phyloP scores from a whole-genome alignment of 306 rosid genomes.

The Quercus wislizeni region DNA sequence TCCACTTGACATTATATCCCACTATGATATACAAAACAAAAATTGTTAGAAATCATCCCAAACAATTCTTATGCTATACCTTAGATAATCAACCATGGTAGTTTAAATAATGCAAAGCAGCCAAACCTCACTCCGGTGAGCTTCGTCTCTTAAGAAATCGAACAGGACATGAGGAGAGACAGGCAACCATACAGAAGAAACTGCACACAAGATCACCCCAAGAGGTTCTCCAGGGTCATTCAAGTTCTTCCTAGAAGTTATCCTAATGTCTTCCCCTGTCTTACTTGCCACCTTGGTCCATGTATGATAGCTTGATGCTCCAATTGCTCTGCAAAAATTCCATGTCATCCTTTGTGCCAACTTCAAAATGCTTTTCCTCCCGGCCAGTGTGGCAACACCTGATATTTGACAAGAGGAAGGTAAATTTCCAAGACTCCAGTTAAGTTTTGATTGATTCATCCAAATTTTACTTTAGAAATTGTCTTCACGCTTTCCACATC shows the following conservation, averaged over 20 bases:
- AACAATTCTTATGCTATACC: neutral
- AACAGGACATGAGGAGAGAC: slow-evolving; percentile 57
- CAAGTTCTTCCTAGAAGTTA: slow-evolving; percentile 85
- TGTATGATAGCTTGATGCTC: slow-evolving; percentile 83
- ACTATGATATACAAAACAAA: slow-evolving; percentile 40
- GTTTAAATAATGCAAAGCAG: neutral
- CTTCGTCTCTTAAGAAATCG: slow-evolving; percentile 79
- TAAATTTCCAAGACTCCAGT: neutral
- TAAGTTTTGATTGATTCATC: neutral
- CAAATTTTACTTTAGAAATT: slow-evolving; percentile 15
- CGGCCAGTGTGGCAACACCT: slow-evolving; percentile 93
- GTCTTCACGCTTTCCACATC: neutral
- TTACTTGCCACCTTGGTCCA: slow-evolving; percentile 81
- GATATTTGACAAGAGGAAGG: neutral
- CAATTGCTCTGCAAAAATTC: slow-evolving; percentile 75
- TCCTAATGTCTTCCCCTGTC: slow-evolving; percentile 87
- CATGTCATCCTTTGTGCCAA: slow-evolving; percentile 90
- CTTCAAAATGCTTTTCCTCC: slow-evolving; percentile 91
- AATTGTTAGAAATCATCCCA: slow-evolving; percentile 10
- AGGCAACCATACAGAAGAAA: slow-evolving; percentile 92
- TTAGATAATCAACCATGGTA: neutral
- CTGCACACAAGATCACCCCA: slow-evolving; percentile 87
- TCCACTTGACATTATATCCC: slow-evolving; percentile 86
- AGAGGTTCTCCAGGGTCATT: slow-evolving; percentile 92
- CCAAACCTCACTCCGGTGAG: slow-evolving; percentile 65